Percentiles rank a stretch among this genome's conserved stretches.
phyloP scores from a whole-genome alignment of 768 basidiomycete genomes.

The Lactarius pseudohatsudake region DNA sequence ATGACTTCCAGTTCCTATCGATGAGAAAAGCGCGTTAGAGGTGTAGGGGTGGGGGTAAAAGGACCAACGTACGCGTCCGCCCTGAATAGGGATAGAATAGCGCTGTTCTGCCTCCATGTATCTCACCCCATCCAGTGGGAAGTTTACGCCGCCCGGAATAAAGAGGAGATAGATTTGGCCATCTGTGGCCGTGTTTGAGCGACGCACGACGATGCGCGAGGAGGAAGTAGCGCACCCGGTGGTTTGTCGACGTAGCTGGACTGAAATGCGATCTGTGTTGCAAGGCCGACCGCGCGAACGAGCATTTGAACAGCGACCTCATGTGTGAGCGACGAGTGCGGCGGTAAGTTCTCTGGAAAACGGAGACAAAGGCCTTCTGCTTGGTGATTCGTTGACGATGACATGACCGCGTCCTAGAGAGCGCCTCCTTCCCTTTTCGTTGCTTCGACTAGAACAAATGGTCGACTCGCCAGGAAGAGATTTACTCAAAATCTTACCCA shows the following conservation, averaged over 20 bases:
- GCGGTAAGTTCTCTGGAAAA: conserved; percentile 63
- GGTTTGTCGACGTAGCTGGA: conserved; percentile 83
- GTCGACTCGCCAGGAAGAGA: neutral
- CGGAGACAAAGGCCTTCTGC: conserved; percentile 66
- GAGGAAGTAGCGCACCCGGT: conserved; percentile 43
- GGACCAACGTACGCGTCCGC: conserved; percentile 49
- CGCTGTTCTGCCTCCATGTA: conserved; percentile 73
- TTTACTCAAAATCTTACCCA: conserved; percentile 1
- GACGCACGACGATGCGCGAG: neutral
- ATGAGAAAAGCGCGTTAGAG: conserved; percentile 18
- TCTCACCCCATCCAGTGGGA: conserved; percentile 75
- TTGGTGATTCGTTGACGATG: conserved; percentile 34
- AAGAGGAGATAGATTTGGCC: conserved; percentile 68
- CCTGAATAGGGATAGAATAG: conserved; percentile 50
- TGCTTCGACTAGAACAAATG: neutral
- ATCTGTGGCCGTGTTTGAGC: conserved; percentile 42
- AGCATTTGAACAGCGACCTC: conserved; percentile 64
- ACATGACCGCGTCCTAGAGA: neutral
- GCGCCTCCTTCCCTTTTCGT: neutral
- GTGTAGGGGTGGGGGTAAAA: conserved; percentile 7
- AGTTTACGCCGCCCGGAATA: conserved; percentile 55
- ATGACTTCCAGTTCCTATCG: conserved; percentile 72
- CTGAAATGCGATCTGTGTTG: conserved; percentile 59
- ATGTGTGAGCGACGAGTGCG: conserved; percentile 53
- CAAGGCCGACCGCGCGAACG: conserved; percentile 53